A percentile compares a stretch with the other conserved stretches of the same genome.
Evolutionary conservation across 352 stramenopile species (phyloP).

Genomic region (Phytophthora megakarya): DNA sequence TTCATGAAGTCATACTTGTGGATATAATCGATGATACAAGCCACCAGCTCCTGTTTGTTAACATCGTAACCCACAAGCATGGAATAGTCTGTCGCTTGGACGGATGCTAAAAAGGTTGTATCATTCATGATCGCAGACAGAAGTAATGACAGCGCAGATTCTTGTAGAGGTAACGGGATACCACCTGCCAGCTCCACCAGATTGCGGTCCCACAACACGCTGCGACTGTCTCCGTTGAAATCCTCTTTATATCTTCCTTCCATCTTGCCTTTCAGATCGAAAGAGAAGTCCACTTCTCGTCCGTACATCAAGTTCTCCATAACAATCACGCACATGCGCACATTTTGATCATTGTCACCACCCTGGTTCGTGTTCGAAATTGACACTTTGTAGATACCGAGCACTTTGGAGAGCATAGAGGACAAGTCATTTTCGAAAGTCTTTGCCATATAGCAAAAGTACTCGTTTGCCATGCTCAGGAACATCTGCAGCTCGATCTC

Average conservation of each 20-base stretch:
- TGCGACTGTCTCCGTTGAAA: constrained; percentile 35
- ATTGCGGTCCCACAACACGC: constrained; percentile 87
- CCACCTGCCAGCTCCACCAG: constrained; percentile 85
- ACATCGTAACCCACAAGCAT: constrained; percentile 90
- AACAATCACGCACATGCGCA: constrained; percentile 86
- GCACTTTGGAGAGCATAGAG: constrained; percentile 88
- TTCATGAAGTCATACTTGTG: constrained; percentile 93
- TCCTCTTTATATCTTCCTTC: constrained; percentile 76
- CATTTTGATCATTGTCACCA: constrained; percentile 62
- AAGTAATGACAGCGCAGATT: constrained; percentile 81
- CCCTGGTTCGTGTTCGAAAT: constrained; percentile 58
- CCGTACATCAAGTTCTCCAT: constrained; percentile 91
- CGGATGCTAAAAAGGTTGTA: constrained; percentile 81
- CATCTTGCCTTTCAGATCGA: constrained; percentile 90
- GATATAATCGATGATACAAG: constrained; percentile 91
- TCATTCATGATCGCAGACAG: constrained; percentile 87
- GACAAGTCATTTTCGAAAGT: constrained; percentile 87
- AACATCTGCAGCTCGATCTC: constrained; percentile 91
- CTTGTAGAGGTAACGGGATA: constrained; percentile 82
- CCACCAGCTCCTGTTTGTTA: constrained; percentile 85
- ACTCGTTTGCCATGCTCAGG: constrained; percentile 88
- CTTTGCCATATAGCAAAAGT: constrained; percentile 90
- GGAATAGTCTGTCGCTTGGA: constrained; percentile 88
- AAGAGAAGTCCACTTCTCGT: constrained; percentile 85
- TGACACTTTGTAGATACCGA: constrained; percentile 87